Percentiles rank a stretch among this genome's conserved stretches.
phyloP scores from a whole-genome alignment of 768 basidiomycete species.

The Mycena crocata region DNA sequence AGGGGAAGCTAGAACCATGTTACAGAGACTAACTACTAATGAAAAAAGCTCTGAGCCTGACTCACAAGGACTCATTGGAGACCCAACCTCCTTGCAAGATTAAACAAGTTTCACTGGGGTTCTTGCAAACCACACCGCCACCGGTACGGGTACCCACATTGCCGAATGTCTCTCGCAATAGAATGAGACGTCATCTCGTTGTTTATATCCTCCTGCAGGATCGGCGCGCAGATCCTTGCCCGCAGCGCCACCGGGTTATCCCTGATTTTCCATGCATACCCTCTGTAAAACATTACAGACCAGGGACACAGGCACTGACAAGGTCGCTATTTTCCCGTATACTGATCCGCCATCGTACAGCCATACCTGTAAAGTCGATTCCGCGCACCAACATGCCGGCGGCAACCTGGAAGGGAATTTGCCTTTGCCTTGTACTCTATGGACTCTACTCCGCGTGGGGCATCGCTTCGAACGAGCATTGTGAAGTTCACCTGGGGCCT shows the following conservation, averaged over 20 bases:
- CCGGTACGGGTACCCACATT: slow-evolving; percentile 11
- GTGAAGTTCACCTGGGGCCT: slow-evolving; percentile 18
- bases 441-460: slow-evolving; percentile 11
- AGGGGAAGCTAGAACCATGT: no score
- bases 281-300: slow-evolving; percentile 15
- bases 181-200: background rate
- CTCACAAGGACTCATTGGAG: no score
- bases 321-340: background rate
- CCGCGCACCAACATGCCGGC: slow-evolving; percentile 13
- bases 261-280: background rate
- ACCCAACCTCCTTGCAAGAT: no score
- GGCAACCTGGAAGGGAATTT: slow-evolving; percentile 12
- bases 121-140: background rate
- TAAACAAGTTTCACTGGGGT: background rate
- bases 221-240: slow-evolving; percentile 17
- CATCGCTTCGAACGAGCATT: slow-evolving; percentile 16
- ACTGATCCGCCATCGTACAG: slow-evolving; percentile 26
- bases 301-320: slow-evolving; percentile 22
- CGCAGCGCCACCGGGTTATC: background rate
- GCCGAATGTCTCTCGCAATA: slow-evolving; percentile 3
- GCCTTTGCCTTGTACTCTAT: slow-evolving; percentile 24
- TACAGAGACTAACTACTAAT: no score
- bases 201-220: background rate
- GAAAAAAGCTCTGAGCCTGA: no score
- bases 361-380: slow-evolving; percentile 14